Percentiles rank a stretch among this genome's conserved stretches.
Evolutionary conservation across 495 filamentous ascomycete species (phyloP).

Genomic region (Xylaria bambusicola): DNA sequence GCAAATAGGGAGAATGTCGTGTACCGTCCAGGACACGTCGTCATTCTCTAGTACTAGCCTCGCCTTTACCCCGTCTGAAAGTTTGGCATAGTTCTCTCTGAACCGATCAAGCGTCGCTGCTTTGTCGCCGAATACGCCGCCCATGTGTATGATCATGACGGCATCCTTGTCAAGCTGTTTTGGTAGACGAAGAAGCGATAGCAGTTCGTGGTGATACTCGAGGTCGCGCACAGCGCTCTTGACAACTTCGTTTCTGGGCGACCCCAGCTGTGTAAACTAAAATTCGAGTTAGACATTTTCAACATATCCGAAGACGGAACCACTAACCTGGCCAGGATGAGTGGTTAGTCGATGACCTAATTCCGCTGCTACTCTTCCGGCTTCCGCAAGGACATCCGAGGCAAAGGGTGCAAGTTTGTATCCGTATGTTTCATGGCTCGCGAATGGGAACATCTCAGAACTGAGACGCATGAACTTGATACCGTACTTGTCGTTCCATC

Average conservation of each 20-base stretch:
- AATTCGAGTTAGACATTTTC: constrained; percentile 11
- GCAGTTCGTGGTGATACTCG: constrained; percentile 86
- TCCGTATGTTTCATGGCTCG: constrained; percentile 82
- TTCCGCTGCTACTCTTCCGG: constrained; percentile 74
- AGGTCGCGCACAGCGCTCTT: constrained; percentile 77
- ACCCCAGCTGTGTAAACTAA: constrained; percentile 85
- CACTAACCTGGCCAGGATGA: constrained; percentile 76
- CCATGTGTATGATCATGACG: constrained; percentile 94
- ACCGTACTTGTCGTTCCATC: constrained; percentile 90
- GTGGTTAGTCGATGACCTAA: constrained; percentile 85
- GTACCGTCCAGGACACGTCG: constrained; percentile 85
- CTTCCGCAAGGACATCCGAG: constrained; percentile 71
- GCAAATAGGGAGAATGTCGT: constrained; percentile 88
- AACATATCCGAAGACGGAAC: not conserved
- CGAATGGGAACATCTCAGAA: constrained; percentile 97
- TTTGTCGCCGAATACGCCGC: constrained; percentile 89
- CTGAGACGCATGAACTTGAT: constrained; percentile 93
- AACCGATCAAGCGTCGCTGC: constrained; percentile 79
- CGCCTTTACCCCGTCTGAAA: constrained; percentile 70
- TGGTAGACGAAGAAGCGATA: constrained; percentile 74
- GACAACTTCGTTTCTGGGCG: constrained; percentile 73
- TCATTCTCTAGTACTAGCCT: constrained; percentile 93
- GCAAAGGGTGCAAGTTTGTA: constrained; percentile 90
- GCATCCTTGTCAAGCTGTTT: constrained; percentile 83
- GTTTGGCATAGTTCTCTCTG: constrained; percentile 68